Conservation (phyloP, 2,329 filamentous ascomycete species). For the Nemania diffusa region DNA sequence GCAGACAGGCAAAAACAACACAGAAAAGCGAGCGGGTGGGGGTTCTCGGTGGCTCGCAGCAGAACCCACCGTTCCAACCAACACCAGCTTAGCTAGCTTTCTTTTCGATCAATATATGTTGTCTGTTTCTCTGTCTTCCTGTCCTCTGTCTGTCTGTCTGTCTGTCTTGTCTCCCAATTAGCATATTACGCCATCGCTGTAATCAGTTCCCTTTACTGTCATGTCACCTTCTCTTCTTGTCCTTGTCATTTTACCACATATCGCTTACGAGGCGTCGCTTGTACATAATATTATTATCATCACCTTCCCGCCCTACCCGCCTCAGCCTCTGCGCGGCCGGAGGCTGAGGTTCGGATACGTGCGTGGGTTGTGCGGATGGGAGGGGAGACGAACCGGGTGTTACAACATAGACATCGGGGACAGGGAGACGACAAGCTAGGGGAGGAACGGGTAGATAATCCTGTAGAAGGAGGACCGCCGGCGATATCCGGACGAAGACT, state of each 20-base stretch:
- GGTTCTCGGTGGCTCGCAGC: constrained; percentile 34
- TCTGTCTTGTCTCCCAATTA: not conserved
- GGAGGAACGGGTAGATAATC: not conserved
- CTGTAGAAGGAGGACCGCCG: constrained; percentile 4
- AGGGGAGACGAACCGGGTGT: no score
- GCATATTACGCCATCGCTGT: not conserved
- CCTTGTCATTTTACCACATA: constrained; percentile 1
- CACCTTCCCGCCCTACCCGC: no score
- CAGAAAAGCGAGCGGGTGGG: constrained; percentile 31
- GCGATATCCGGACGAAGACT: constrained; percentile 19
- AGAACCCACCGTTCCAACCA: constrained; percentile 27
- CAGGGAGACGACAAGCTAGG: not conserved
- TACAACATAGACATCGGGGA: not conserved
- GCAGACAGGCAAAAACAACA: constrained; percentile 8
- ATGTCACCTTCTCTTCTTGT: not conserved
- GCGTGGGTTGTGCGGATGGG: not conserved
- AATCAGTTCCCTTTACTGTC: not conserved
- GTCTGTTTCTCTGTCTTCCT: constrained; percentile 15
- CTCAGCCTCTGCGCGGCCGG: not conserved
- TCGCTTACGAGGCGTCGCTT: constrained; percentile 7
- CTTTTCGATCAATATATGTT: constrained; percentile 29
- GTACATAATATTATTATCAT: constrained; percentile 20
- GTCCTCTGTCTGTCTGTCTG: not conserved
- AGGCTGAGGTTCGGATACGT: not conserved
- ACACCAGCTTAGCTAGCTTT: constrained; percentile 31